phyloP scores from a whole-genome alignment of 2,329 filamentous ascomycete genomes.

The Aspergillus latus region DNA sequence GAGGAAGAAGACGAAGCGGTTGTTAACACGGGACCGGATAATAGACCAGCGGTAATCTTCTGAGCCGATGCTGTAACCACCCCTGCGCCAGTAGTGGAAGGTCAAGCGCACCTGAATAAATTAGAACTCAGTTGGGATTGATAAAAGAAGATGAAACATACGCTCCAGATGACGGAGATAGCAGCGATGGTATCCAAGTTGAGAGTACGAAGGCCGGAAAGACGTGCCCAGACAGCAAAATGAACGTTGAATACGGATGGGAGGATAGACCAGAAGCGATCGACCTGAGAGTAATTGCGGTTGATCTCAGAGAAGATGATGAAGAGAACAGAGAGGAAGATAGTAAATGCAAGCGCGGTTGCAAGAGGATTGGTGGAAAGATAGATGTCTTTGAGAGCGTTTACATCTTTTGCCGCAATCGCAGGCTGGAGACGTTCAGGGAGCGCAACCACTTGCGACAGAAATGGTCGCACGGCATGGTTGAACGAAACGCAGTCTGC shows the following conservation, averaged over 20 bases:
- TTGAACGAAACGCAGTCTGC: constrained; percentile 74
- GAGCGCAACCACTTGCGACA: constrained; percentile 68
- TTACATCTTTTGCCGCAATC: constrained; percentile 59
- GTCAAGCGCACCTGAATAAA: constrained; percentile 69
- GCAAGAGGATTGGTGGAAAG: constrained; percentile 82
- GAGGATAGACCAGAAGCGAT: constrained; percentile 86
- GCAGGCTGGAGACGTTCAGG: constrained; percentile 64
- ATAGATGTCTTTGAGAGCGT: constrained; percentile 70
- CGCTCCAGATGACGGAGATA: constrained; percentile 76
- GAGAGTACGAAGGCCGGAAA: constrained; percentile 68
- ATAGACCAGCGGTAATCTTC: constrained; percentile 95
- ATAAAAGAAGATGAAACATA: constrained; percentile 44
- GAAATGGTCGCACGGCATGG: constrained; percentile 72
- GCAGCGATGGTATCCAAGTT: constrained; percentile 71
- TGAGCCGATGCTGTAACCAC: constrained; percentile 82
- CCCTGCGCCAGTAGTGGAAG: constrained; percentile 95
- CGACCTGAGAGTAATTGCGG: constrained; percentile 94
- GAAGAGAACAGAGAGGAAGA: constrained; percentile 70
- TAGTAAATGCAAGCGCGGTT: constrained; percentile 68
- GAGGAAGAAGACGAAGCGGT: constrained; percentile 77
- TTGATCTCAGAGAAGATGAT: constrained; percentile 79
- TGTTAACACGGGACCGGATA: constrained; percentile 63
- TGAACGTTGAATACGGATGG: constrained; percentile 85
- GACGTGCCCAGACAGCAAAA: constrained; percentile 76
- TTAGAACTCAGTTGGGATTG: constrained; percentile 20